Evolutionary conservation across 1,284 basidiomycete species (phyloP).

Genomic region (Melampsora larici-populina): DNA sequence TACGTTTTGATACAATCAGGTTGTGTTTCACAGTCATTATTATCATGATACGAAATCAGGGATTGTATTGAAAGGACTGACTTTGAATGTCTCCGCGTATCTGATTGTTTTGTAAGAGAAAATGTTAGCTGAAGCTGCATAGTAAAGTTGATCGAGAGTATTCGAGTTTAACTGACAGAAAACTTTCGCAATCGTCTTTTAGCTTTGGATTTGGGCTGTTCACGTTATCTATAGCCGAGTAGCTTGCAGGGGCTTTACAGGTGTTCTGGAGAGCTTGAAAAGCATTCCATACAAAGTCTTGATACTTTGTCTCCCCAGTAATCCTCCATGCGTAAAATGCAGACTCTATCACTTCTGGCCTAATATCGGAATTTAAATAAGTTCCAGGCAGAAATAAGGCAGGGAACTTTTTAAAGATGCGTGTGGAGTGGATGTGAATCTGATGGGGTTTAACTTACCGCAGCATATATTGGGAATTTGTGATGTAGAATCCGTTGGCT

Average conservation of each 20-base stretch:
- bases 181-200: slow-evolving; percentile 22
- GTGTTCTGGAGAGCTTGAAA: slow-evolving; percentile 21
- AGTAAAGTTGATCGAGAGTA: not conserved
- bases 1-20: not conserved
- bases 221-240: slow-evolving; percentile 27
- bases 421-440: slow-evolving; percentile 5
- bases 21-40: not conserved
- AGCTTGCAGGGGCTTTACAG: slow-evolving; percentile 32
- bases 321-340: slow-evolving; percentile 40
- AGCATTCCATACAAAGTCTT: slow-evolving; percentile 37
- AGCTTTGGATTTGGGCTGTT: slow-evolving; percentile 9
- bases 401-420: not conserved
- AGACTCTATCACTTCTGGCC: slow-evolving; percentile 41
- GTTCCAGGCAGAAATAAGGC: not conserved
- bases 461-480: not conserved
- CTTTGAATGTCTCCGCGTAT: slow-evolving; percentile 43
- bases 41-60: not conserved
- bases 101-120: not conserved
- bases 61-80: not conserved
- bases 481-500: slow-evolving; percentile 5
- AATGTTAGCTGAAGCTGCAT: not conserved
- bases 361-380: not conserved
- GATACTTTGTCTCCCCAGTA: slow-evolving; percentile 30
- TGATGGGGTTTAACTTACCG: not conserved
- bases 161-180: slow-evolving; percentile 13